Evolutionary conservation across 2,329 filamentous ascomycete genomes (phyloP), one percentile per base, ranked within the genome.

Genomic region (Cucurbitaria berberidis): DNA sequence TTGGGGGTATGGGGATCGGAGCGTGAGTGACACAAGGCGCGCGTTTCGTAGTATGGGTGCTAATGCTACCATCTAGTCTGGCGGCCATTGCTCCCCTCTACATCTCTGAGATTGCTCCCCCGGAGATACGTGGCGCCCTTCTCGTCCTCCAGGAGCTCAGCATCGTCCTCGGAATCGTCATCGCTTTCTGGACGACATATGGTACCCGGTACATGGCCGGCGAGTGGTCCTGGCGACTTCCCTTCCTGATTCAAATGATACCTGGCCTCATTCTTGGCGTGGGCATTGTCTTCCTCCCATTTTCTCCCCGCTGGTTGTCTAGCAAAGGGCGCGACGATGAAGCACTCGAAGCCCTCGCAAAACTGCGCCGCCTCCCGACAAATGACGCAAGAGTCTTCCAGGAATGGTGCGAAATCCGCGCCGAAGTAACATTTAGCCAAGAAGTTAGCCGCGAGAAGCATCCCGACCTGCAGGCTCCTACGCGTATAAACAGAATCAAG

Each of bases 181-280:
- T 83, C 21, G 78, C 81, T 1, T 85, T 78, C 61, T 85, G 80
- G 78, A 81, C 82, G 32, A 81, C 80, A 0, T 85, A 83, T 50
- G 82, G 77, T 0, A 84, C 81, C 0, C 68, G 74, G 5, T 72
- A 74, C 55, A 76, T 82, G 35, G 53, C 68, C 0, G 64, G 74
- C 27, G 74, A 80, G 57, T 74, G 72, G 66, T 67, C 80, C 3
- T 82, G 77, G 61, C 73, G 79, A 6, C 69, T 83, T 0, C 80
- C 81, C 0, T 81, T 81, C 51, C 69, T 76, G 3, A 66, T 82
- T 5, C 80, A 82, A 49, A 77, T 79, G 53, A 60, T 78, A 4
- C 73, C 75, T 4, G 77, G 76, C 9, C 58, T 76, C 3, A 64
- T 74, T 51, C 63, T 78, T 24, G 70, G 75, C 40, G 39, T 64